Base-by-base conservation (phyloP, 2,329 filamentous ascomycete species). In the Aureobasidium zeae region DNA sequence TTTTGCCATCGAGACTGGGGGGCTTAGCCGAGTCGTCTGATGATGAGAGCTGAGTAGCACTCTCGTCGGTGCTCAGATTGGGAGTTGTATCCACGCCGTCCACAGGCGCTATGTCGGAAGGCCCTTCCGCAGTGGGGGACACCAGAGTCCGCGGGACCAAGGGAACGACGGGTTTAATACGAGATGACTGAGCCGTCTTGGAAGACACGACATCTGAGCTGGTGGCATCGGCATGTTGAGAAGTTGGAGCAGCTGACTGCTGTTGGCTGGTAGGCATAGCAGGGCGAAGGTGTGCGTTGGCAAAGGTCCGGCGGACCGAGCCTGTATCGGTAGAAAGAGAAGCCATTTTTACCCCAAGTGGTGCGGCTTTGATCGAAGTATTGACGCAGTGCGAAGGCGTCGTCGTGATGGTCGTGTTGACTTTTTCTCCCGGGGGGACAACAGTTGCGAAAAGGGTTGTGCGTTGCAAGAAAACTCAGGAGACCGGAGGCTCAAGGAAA, bases 1-100 rank as follows among this genome's bases (percentile, higher is more conserved):
- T 95, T 67, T 95, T 95, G 36, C 85, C 87, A 60, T 95, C 89
- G 29, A 94, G 72, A 58, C 87, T 95, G 25, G 86, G 83, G 39
- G 86, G 85, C 63, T 95, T 95, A 2, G 81, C 87, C 28, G 76
- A 79, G 33, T 71, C 74, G 51, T 67, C 74, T 12, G 75, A 79
- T 12, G 68, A 70, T 13, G 68, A 69, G 3, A 70, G 53, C 47
- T 69, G 67, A 2, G 68, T 69, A 46, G 55, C 62, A 45, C 54
- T 62, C 44, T 71, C 68, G 47, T 71, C 68, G 6, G 30, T 43
- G 22, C 29, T 34, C 6, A 43, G 21, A 2, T 33, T 30, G 2
- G 29, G 50, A 16, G 34, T 30, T 13, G 44, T 32, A n/a, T 36
- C 33, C 11, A 38, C 20, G n/a, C 33, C 44, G 8, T 46, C 28